Base-by-base conservation (phyloP, 257 asterid species). In the Capsicum pubescens region DNA sequence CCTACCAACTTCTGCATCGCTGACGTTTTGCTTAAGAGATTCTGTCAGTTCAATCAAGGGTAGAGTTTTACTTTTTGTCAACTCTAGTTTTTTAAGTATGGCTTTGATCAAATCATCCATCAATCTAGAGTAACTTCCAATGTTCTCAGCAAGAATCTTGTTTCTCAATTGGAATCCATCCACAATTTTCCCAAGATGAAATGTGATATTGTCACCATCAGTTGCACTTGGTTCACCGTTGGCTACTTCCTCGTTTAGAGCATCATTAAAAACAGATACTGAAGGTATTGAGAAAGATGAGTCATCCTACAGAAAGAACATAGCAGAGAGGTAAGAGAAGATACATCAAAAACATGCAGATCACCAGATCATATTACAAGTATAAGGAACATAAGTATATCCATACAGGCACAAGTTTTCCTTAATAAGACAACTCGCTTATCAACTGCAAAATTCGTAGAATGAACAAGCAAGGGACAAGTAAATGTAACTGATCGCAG, bases 81-180 rank as follows among this genome's bases (percentile, higher is more conserved):
- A 77, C 80, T 59, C 87, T 80, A 95, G 90, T 83, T 90, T 89
- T 87, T 86, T 89, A 80, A 84, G 87, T 17, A 92, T 82, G 83
- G 87, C 78, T 74, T 86, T 84, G 84, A 91, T 84, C 67, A 93
- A 91, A 80, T 87, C 90, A 83, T 93, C 98, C 90, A 92, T 64
- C 84, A 76, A 87, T 77, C 84, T 58, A 67, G 98, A 90, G 85
- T 89, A 66, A 83, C 86, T 69, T 46, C 80, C 91, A 85, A 93
- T 83, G 84, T 91, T 91, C 79, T 92, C 93, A 69, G 93, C 89
- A 82, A 95, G 86, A n/a, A 85, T 79, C 90, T 92, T 91, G 91
- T 88, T 90, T 90, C 93, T 92, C 80, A 86, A 85, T 86, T 87
- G 92, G 85, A 94, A 90, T 76, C 89, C 88, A 90, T 96, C 93